Evolutionary conservation across 768 basidiomycete species (phyloP), one percentile per base, ranked within the genome.

Genomic region (Arthromyces matolae): DNA sequence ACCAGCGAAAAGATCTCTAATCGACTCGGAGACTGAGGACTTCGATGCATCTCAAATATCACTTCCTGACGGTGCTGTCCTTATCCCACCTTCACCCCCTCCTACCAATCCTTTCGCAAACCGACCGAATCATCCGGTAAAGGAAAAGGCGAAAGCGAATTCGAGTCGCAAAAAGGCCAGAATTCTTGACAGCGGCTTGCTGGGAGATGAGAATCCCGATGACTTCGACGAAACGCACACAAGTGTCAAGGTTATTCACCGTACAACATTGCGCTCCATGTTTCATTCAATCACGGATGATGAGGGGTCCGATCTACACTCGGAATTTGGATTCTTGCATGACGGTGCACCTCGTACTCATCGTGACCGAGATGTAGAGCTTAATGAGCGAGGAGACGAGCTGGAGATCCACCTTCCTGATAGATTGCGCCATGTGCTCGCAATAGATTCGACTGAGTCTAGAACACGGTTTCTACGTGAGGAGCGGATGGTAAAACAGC

Each of bases 41-140:
- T 51, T 50, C 34, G 61, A 60, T 32, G 27, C 14, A 31, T 23
- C 39, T 38, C 41, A 45, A n/a, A 45, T 44, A 18, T 16, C 37
- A 12, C 20, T 50, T 28, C 29, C 34, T n/a, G 38, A 44, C 39
- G 60, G 58, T 40, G 64, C 67, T 6, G 57, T 62, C 22, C 73
- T 86, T 39, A 61, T 87, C 43, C 83, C 84, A 6, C 85, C 86
- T 14, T 86, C 87, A 14, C 86, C 86, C n/a, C 81, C 83, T 14
- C 74, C 76, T 3, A 66, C 65, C 19, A 60, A 66, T 29, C 51
- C 60, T 24, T 60, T 56, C 16, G 46, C 56, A 5, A 50, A 58
- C 19, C 54, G 53, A 19, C 51, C 52, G 38, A 56, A 52, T 42
- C 52, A 61, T 42, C 51, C 23, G 63, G 69, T 20, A 79, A 73